Evolutionary conservation across 495 filamentous ascomycete genomes (phyloP), one percentile per base, ranked within the genome.

Genomic region (Chaetomium cochliodes): DNA sequence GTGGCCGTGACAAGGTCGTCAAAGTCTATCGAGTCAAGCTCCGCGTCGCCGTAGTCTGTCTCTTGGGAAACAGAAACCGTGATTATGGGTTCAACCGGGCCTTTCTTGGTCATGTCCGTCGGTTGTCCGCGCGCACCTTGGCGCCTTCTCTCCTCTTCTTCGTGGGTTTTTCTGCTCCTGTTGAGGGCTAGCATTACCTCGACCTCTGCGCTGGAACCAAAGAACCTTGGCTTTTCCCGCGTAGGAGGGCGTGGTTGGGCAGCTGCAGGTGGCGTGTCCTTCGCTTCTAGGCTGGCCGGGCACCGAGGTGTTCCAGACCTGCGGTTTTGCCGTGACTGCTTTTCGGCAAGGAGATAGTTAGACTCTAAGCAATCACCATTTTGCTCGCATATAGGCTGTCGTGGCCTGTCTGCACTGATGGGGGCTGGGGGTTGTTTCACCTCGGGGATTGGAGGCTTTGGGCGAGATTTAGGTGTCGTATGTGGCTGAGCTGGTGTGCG

Each of bases 41-140:
- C 74, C 6, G 65, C 60, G 8, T 78, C 78, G 7, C 74, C 76
- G 15, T 80, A 80, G 39, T 80, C 77, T 2, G 77, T 78, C 47
- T 78, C 77, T 52, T 80, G 78, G 0, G 78, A 79, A 3, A 72
- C 25, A 1, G 78, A 79, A 3, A 72, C 25, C 5, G 52, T 22
- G 15, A 25, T 15, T 37, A 8, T 37, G 5, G 33, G 33, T 7
- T 37, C 9, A 12, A 37, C 33, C 33, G 9, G 9, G 5, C 33
- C 33, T 8, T 37, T 37, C 33, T 37, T 12, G 33, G 33, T 8
- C 33, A 8, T 1, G 9, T 37, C 9, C 33, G 5, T 3, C 33
- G 33, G 33, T 37, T 1, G 33, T 54, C 1, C 50, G 16, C 9
- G 57, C n/a, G 47, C 39, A 23, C 5, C 25, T 12, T 16, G 51